These are phyloP conservation scores for Xylaria venustula DNA, from an alignment of 495 filamentous ascomycete species.

Conservation along the genomic window DNA sequence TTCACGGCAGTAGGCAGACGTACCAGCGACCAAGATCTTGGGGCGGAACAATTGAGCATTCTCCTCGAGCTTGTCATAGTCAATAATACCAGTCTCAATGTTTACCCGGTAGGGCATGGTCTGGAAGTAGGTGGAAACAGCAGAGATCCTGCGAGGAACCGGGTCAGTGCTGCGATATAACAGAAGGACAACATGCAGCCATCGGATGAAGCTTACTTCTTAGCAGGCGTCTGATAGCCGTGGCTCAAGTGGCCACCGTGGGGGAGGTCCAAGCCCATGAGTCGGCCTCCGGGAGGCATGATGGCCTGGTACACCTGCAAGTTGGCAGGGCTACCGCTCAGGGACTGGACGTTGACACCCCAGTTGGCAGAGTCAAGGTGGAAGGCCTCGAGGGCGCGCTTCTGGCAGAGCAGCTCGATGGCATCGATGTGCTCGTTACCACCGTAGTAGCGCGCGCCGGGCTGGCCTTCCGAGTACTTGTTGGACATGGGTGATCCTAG, in stretches of 20 bases:
- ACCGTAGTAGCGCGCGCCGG: conserved; percentile 97
- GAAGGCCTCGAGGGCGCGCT: conserved; percentile 91
- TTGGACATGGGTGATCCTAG: conserved; percentile 91
- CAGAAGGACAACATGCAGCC: neutral
- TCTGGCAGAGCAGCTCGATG: conserved; percentile 95
- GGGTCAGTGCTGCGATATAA: conserved; percentile 7
- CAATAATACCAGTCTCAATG: conserved; percentile 91
- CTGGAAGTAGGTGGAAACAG: conserved; percentile 92
- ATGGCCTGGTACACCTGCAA: conserved; percentile 98
- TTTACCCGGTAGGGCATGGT: conserved; percentile 91
- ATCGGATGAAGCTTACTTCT: conserved; percentile 65
- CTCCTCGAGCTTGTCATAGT: conserved; percentile 91
- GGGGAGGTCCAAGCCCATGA: conserved; percentile 97
- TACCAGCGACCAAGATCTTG: conserved; percentile 94
- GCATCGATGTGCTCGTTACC: conserved; percentile 98
- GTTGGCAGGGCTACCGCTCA: conserved; percentile 92
- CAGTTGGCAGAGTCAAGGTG: conserved; percentile 81
- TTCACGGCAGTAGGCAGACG: conserved; percentile 96
- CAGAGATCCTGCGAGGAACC: conserved; percentile 66
- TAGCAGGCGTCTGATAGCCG: conserved; percentile 91
- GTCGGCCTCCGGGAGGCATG: conserved; percentile 91
- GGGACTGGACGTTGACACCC: conserved; percentile 98
- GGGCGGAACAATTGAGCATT: conserved; percentile 93
- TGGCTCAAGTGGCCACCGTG: conserved; percentile 98
- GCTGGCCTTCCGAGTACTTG: conserved; percentile 99